Conservation (phyloP, 192 early-diverging fungal genomes). For the Coemansia sp. region DNA sequence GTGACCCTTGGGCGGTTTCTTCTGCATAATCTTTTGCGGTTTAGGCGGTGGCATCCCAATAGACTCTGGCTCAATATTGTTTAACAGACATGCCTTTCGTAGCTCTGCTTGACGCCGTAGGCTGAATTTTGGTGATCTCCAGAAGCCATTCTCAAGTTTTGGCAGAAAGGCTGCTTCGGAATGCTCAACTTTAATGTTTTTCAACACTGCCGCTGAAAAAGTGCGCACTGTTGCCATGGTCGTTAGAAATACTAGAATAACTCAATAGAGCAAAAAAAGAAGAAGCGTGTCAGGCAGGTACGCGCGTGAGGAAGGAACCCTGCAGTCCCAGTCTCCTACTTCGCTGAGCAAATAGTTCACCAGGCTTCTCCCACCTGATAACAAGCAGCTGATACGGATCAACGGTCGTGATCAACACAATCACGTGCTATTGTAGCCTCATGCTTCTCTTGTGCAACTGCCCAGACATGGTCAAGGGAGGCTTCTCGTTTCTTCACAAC, state of each 20-base stretch:
- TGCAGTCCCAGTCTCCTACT: neutral
- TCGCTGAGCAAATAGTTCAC: neutral
- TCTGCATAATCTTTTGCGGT: constrained; percentile 43
- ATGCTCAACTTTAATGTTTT: constrained; percentile 23
- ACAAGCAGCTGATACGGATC: neutral
- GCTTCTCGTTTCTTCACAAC: neutral
- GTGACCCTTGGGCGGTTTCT: constrained; percentile 54
- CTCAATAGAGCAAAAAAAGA: neutral
- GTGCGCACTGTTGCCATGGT: constrained; percentile 45
- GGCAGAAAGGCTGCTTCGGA: constrained; percentile 37
- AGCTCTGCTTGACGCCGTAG: constrained; percentile 60
- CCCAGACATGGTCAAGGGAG: neutral
- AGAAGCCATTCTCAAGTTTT: constrained; percentile 48
- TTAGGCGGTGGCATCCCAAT: constrained; percentile 53
- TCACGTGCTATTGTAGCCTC: neutral
- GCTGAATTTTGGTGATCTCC: constrained; percentile 55
- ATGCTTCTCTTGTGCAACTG: too few species aligned
- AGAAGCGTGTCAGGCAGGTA: neutral
- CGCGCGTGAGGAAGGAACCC: neutral
- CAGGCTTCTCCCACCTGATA: neutral
- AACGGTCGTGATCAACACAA: neutral
- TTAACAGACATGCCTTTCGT: constrained; percentile 60
- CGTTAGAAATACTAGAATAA: neutral
- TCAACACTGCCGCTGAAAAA: constrained; percentile 35
- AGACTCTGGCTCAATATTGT: constrained; percentile 49